phyloP scores from a whole-genome alignment of 352 stramenopile species.

The Phytopythium boreale region DNA sequence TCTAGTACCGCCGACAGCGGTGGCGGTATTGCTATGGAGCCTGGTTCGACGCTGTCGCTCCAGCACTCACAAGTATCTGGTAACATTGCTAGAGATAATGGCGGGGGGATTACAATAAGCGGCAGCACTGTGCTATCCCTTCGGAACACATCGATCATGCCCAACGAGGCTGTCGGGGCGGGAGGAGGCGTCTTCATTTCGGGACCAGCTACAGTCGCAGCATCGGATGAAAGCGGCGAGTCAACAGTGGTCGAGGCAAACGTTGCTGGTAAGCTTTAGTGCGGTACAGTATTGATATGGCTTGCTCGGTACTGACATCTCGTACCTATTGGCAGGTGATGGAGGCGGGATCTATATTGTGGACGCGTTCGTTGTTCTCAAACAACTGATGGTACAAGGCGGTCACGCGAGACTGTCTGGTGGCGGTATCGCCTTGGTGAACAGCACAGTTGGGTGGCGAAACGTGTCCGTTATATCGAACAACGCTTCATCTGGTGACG shows the following conservation, averaged over 20 bases:
- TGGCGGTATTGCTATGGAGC: conserved; percentile 17
- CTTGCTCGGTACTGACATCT: neutral
- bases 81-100: conserved; percentile 13
- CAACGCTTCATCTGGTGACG: conserved; percentile 10
- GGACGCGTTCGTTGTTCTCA: neutral
- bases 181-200: neutral
- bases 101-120: conserved; percentile 17
- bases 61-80: conserved; percentile 13
- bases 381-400: conserved; percentile 5
- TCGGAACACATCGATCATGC: neutral
- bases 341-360: neutral
- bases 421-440: conserved; percentile 2
- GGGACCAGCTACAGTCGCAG: neutral
- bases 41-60: conserved; percentile 8
- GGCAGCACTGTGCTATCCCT: neutral
- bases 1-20: conserved; percentile 13
- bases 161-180: neutral
- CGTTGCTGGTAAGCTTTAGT: neutral
- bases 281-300: neutral
- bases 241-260: neutral
- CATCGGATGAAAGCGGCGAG: neutral
- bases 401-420: conserved; percentile 1
- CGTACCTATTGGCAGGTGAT: neutral
- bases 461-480: conserved; percentile 11
- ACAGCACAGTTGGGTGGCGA: conserved; percentile 9